Conservation (phyloP, 495 filamentous ascomycete genomes). For the Penicillium herquei region DNA sequence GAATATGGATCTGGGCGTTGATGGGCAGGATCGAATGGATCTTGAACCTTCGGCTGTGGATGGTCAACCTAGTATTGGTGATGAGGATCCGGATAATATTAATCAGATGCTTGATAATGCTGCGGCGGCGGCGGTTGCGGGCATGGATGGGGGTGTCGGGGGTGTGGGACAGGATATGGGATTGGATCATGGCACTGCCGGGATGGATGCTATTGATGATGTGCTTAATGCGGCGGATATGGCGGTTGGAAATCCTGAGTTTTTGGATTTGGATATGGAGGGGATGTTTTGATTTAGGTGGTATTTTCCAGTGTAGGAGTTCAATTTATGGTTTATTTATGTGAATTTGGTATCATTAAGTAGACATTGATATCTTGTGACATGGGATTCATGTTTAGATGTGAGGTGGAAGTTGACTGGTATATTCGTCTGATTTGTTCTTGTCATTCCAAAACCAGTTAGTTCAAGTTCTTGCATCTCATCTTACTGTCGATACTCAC, state of each 20-base stretch:
- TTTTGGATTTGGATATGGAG: conserved; percentile 51
- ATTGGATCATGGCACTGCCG: conserved; percentile 19
- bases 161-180: conserved; percentile 33
- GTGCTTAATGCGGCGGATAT: conserved; percentile 49
- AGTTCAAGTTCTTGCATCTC: background rate
- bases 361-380: too few species aligned
- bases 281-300: conserved; percentile 36
- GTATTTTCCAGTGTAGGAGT: too few species aligned
- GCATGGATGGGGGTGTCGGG: conserved; percentile 23
- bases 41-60: conserved; percentile 26
- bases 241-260: conserved; percentile 48
- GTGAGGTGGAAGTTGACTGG: too few species aligned
- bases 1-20: conserved; percentile 40
- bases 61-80: conserved; percentile 17
- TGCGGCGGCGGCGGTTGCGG: conserved; percentile 33
- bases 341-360: too few species aligned
- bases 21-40: conserved; percentile 34
- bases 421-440: background rate
- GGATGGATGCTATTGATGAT: conserved; percentile 47
- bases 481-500: conserved; percentile 1
- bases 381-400: too few species aligned
- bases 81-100: conserved; percentile 39
- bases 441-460: background rate
- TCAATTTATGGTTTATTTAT: too few species aligned
- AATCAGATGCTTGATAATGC: conserved; percentile 49